Evolutionary conservation across 768 basidiomycete species (phyloP), one percentile per base, ranked within the genome.

Genomic region (Megacollybia marginata): DNA sequence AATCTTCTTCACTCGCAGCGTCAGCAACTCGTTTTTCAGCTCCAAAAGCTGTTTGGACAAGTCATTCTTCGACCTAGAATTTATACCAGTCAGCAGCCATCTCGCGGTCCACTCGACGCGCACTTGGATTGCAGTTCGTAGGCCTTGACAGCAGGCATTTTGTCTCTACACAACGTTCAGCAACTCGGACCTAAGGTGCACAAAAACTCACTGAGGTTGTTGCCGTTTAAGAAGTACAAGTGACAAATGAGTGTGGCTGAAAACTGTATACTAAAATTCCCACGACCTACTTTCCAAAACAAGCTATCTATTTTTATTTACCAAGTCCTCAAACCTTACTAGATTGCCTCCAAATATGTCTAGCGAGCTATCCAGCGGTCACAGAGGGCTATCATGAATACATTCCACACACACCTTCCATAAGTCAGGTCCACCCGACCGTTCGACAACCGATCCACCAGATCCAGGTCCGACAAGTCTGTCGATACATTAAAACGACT

Each of bases 1-100:
- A 64, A 95, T 91, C 82, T 97, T 97, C 80, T 96, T 92, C 55
- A 99, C 96, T 62, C 95, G 85, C 70, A 99, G 80, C 63, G 78
- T 76, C 55, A 91, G 78, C 61, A 98, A 88, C 82, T 99, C 96
- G 53, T 74, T 82, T 85, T 93, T 97, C 74, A 99, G 80, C 71
- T 98, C 96, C 47, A 69, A 67, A 54, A 98, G 82, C 71, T 96
- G 92, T 72, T 94, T 94, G 57, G 82, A 72, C 76, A 98, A 85
- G 81, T 97, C 95, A 74, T 85, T 89, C 78, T 96, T 97, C 56
- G 88, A 89, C 83, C 93, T 94, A 62, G 38, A 57, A 55, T 51
- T 20, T 52, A 50, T 15, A 31, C 40, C 15, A 10, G 23, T 28
- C 23, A 28, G 23, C n/a, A 28, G 23, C 23, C 4, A 44, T 36